These are phyloP conservation scores for Wickerhamiella siamensis DNA, from an alignment of 805 yeast genomes.

Conservation along the genomic window DNA sequence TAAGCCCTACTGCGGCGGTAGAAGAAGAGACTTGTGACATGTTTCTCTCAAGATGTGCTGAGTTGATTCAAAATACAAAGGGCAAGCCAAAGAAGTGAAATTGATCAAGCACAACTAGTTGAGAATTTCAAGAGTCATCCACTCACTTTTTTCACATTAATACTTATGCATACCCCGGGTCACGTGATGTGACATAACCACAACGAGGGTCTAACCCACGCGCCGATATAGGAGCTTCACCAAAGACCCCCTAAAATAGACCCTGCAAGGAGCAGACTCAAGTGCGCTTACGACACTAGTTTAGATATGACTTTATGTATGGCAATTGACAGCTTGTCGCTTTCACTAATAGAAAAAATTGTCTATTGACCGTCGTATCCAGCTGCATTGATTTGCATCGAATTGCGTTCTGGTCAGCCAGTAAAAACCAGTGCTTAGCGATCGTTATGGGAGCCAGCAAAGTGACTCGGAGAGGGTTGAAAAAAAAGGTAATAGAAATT, in stretches of 20 bases:
- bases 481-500: neutral
- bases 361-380: too few relatives aligned
- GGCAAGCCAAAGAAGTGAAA: too few relatives aligned
- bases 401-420: neutral
- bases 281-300: too few relatives aligned
- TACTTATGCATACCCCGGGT: neutral
- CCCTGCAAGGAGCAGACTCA: too few relatives aligned
- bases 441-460: neutral
- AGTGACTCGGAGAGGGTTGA: neutral
- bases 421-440: neutral
- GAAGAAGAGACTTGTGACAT: neutral
- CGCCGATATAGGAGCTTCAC: too few relatives aligned
- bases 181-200: neutral
- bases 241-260: too few relatives aligned
- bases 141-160: neutral
- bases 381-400: neutral
- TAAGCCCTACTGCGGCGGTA: constrained; percentile 1
- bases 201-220: too few relatives aligned
- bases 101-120: neutral
- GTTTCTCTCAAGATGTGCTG: neutral
- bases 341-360: too few relatives aligned
- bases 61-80: too few relatives aligned
- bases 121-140: neutral
- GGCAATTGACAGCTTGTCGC: too few relatives aligned
- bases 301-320: too few relatives aligned